phyloP scores from a whole-genome alignment of 2,329 filamentous ascomycete genomes.

The Sphaerostilbella broomeana region DNA sequence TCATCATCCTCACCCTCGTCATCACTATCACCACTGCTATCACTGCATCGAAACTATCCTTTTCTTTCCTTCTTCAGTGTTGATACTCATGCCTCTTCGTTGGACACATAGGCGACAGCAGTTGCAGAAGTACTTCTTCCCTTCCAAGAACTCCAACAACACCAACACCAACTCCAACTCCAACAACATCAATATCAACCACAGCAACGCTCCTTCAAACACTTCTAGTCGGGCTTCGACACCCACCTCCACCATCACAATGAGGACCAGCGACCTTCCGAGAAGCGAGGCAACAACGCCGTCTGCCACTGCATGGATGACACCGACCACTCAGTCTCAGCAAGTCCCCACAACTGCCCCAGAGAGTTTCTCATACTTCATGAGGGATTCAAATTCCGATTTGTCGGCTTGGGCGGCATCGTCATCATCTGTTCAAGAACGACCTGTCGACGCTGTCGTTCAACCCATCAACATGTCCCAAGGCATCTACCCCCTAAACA shows the following conservation, averaged over 20 bases:
- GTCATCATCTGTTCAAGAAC: constrained; percentile 7
- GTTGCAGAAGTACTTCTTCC: constrained; percentile 10
- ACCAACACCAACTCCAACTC: constrained; percentile 2
- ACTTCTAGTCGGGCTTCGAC: background rate
- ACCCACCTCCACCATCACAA: constrained; percentile 5
- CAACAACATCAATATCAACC: too few species aligned
- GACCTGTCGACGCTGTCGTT: constrained; percentile 4
- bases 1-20: too few species aligned
- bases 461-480: constrained; percentile 7
- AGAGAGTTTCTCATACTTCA: constrained; percentile 13
- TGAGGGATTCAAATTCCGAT: constrained; percentile 6
- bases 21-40: too few species aligned
- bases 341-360: constrained; percentile 13
- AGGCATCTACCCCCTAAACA: constrained; percentile 42
- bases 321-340: constrained; percentile 14
- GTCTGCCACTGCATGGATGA: constrained; percentile 13
- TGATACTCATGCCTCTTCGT: constrained; percentile 8
- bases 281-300: constrained; percentile 12
- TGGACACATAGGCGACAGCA: constrained; percentile 14
- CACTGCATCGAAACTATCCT: too few species aligned
- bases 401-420: constrained; percentile 14
- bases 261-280: constrained; percentile 9
- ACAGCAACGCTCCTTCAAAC: constrained; percentile 2
- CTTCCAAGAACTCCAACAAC: constrained; percentile 5
- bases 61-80: constrained; percentile 5